These are phyloP conservation scores for Lizonia empirigonia DNA, from an alignment of 2,329 filamentous ascomycete species.

Conservation along the genomic window DNA sequence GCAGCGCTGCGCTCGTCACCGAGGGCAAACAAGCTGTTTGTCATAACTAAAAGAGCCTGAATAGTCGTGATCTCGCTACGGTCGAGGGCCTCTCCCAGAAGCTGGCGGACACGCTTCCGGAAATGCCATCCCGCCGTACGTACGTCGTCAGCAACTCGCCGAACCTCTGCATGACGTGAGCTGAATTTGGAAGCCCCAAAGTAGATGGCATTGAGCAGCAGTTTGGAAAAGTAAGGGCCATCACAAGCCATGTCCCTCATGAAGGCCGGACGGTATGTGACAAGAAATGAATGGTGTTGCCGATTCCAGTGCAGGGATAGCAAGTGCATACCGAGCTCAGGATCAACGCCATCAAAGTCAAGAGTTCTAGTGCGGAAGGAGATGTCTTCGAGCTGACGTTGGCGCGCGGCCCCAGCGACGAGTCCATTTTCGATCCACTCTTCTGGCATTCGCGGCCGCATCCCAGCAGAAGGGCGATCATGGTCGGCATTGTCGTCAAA, in stretches of 20 bases:
- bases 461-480: slow-evolving; percentile 23
- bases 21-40: slow-evolving; percentile 57
- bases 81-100: slow-evolving; percentile 56
- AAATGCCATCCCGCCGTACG: slow-evolving; percentile 58
- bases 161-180: slow-evolving; percentile 54
- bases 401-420: slow-evolving; percentile 56
- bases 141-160: slow-evolving; percentile 53
- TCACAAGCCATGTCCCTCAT: slow-evolving; percentile 54
- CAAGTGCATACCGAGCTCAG: slow-evolving; percentile 59
- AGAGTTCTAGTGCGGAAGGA: slow-evolving; percentile 54
- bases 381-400: slow-evolving; percentile 58
- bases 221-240: slow-evolving; percentile 63
- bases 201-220: slow-evolving; percentile 62
- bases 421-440: slow-evolving; percentile 55
- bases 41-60: slow-evolving; percentile 60
- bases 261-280: slow-evolving; percentile 59
- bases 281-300: slow-evolving; percentile 56
- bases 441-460: slow-evolving; percentile 31
- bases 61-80: slow-evolving; percentile 61
- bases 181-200: slow-evolving; percentile 57
- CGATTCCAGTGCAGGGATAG: slow-evolving; percentile 60
- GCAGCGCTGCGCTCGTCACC: slow-evolving; percentile 59
- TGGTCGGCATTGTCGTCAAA: slow-evolving; percentile 54
- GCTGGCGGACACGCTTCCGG: slow-evolving; percentile 53
- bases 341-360: slow-evolving; percentile 62